Conservation (phyloP, 441 rosid genomes). For the Pelargonium cotyledonis region DNA sequence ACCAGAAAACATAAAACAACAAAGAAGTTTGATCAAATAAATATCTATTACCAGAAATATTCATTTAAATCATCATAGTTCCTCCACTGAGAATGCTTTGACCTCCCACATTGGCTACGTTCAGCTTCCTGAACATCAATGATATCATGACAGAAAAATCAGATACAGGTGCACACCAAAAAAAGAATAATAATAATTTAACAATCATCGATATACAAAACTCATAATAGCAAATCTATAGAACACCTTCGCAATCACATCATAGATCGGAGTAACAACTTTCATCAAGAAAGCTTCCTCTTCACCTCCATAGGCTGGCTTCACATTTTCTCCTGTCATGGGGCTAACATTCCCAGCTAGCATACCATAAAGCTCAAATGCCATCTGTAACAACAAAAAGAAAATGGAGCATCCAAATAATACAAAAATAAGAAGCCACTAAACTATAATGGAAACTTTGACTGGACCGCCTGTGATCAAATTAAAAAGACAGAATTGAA, state of each 20-base stretch:
- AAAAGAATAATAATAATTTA: not conserved
- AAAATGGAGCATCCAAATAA: conserved; percentile 5
- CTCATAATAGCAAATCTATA: not conserved
- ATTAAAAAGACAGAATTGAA: not conserved
- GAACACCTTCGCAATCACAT: conserved; percentile 66
- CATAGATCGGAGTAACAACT: conserved; percentile 90
- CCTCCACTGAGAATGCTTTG: conserved; percentile 99
- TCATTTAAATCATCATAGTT: conserved; percentile 97
- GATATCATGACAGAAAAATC: not conserved
- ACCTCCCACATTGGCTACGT: conserved; percentile 70
- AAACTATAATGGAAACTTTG: not conserved
- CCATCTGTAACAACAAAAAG: conserved; percentile 53
- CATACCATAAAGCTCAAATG: conserved; percentile 93
- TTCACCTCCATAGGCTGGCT: conserved; percentile 96
- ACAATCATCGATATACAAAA: not conserved
- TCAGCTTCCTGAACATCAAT: conserved; percentile 66
- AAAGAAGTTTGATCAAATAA: not conserved
- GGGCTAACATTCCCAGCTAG: conserved; percentile 97
- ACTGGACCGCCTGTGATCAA: not conserved
- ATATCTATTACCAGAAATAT: conserved; percentile 67
- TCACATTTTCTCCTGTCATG: conserved; percentile 91
- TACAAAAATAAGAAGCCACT: conserved; percentile 6
- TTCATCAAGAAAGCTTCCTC: conserved; percentile 88
- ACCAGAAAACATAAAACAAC: not conserved
- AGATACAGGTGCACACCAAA: not conserved